A percentile compares a stretch with the other conserved stretches of the same genome.
phyloP scores from a whole-genome alignment of 1,139 yeast genomes.

The Kurtzmaniella quercitrusa region DNA sequence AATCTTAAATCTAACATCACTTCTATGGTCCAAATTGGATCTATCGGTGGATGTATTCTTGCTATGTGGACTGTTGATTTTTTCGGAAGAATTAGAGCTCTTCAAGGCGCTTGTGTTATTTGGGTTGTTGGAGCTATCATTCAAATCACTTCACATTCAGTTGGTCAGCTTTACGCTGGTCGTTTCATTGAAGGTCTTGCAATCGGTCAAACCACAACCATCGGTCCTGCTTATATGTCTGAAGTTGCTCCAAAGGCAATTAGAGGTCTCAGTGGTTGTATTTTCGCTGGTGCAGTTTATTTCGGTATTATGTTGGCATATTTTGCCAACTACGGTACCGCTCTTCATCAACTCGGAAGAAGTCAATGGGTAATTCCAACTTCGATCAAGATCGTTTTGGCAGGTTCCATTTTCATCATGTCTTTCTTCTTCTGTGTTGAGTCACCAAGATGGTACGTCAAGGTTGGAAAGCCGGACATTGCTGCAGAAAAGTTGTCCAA shows the following conservation, averaged over 20 bases:
- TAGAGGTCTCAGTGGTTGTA: constrained; percentile 48
- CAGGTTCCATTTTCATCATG: constrained; percentile 36
- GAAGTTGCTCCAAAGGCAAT: constrained; percentile 53
- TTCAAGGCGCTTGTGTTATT: constrained; percentile 39
- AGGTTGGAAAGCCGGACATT: constrained; percentile 29
- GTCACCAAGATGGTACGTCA: constrained; percentile 46
- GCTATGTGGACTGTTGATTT: constrained; percentile 50
- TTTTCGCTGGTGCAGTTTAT: constrained; percentile 55
- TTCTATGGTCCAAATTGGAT: constrained; percentile 61
- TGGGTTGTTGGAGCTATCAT: constrained; percentile 49
- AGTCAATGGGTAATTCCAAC: constrained; percentile 38
- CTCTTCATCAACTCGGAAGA: constrained; percentile 28
- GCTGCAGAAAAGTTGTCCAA: constrained; percentile 37
- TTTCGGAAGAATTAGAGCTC: constrained; percentile 52
- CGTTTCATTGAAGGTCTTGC: constrained; percentile 53
- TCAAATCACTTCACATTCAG: constrained; percentile 39
- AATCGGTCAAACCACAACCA: constrained; percentile 54
- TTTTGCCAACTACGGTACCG: constrained; percentile 44
- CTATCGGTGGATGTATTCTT: constrained; percentile 52
- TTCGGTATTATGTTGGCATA: constrained; percentile 51
- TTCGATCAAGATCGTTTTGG: constrained; percentile 36
- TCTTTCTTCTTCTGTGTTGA: constrained; percentile 37
- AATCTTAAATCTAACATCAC: constrained; percentile 52
- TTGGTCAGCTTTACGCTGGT: constrained; percentile 54
- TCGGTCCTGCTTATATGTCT: constrained; percentile 52